Evolutionary conservation across 495 filamentous ascomycete species (phyloP).

Genomic region (Bacidia gigantensis): DNA sequence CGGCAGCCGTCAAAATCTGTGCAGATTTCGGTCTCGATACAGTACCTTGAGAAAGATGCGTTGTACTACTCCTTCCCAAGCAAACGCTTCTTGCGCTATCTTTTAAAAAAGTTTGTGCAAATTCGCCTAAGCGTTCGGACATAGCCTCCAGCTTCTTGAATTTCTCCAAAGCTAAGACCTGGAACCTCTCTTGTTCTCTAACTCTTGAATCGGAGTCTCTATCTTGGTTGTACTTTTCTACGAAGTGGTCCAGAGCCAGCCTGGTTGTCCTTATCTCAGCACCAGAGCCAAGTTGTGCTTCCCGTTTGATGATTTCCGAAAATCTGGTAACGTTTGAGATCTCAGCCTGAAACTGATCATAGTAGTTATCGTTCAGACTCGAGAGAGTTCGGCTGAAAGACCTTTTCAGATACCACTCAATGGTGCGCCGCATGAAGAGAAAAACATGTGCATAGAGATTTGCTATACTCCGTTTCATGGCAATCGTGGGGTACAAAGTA

Average conservation of each 20-base stretch:
- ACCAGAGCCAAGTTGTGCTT: conserved; percentile 5
- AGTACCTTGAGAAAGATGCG: neutral
- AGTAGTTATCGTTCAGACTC: conserved; percentile 33
- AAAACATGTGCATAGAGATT: conserved; percentile 33
- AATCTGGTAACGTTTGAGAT: conserved; percentile 24
- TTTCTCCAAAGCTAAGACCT: neutral
- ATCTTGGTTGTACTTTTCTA: conserved; percentile 7
- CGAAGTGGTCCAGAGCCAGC: conserved; percentile 15
- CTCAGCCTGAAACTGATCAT: conserved; percentile 30
- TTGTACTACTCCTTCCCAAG: neutral
- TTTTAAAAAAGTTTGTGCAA: no score
- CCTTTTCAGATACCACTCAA: conserved; percentile 34
- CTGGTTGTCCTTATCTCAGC: conserved; percentile 16
- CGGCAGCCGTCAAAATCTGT: neutral
- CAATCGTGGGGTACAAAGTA: conserved; percentile 14
- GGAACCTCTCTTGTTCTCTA: neutral
- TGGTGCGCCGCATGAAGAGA: conserved; percentile 34
- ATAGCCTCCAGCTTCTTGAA: neutral
- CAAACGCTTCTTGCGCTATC: neutral
- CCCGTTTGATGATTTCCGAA: conserved; percentile 18
- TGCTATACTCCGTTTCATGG: conserved; percentile 23
- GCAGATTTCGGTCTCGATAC: neutral
- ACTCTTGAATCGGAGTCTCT: neutral
- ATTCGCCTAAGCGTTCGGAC: no score
- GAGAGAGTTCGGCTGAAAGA: conserved; percentile 31